phyloP scores from a whole-genome alignment of 177 flowering plant species.

The Vitis hybrid region DNA sequence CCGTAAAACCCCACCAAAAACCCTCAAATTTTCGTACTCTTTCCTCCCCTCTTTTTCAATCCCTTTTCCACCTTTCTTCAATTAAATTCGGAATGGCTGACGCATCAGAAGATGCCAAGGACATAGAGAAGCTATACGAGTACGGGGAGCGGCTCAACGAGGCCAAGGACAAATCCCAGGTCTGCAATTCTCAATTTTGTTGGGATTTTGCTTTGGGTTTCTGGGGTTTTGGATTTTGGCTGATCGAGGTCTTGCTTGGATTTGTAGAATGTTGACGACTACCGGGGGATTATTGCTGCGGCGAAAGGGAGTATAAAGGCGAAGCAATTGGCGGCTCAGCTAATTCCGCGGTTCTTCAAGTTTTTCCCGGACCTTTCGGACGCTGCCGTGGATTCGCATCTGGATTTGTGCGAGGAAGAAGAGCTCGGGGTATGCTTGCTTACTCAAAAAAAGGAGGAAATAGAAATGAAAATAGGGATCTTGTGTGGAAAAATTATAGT shows the following conservation, averaged over 20 bases:
- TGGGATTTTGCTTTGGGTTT: constrained; percentile 1
- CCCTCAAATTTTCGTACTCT: neutral
- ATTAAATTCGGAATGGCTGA: constrained; percentile 30
- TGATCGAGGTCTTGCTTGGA: neutral
- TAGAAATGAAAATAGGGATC: too few species aligned
- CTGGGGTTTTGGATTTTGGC: neutral
- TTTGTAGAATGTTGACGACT: constrained; percentile 64
- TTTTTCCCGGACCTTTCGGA: constrained; percentile 64
- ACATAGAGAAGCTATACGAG: constrained; percentile 92
- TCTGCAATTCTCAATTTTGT: constrained; percentile 12
- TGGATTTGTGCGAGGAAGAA: constrained; percentile 85
- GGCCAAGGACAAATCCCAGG: constrained; percentile 93
- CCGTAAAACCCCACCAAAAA: neutral
- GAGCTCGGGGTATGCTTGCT: constrained; percentile 70
- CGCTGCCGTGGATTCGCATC: constrained; percentile 62
- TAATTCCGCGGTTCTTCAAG: constrained; percentile 91
- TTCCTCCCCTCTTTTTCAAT: too few species aligned
- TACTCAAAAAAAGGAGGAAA: neutral
- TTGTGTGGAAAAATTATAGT: too few species aligned
- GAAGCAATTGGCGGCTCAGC: constrained; percentile 89
- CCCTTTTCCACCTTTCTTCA: too few species aligned
- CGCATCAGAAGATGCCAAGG: constrained; percentile 56
- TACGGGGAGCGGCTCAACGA: constrained; percentile 88
- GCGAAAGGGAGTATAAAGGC: constrained; percentile 79
- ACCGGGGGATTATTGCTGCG: constrained; percentile 73